Evolutionary conservation across 371 early-diverging fungal genomes (phyloP).

Genomic region (Saksenaea vasiformis): DNA sequence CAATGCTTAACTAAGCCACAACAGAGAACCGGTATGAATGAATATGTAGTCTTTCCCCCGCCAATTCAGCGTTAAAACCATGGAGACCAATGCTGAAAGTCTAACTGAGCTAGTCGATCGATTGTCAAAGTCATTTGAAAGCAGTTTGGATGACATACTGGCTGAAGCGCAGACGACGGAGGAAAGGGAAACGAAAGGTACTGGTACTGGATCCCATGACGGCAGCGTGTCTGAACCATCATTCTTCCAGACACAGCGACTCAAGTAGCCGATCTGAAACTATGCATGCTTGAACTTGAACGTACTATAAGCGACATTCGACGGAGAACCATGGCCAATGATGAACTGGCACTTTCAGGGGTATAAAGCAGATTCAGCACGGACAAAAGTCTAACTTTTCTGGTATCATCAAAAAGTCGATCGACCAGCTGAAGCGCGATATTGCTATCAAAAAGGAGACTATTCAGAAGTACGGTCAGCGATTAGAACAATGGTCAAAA

Average conservation of each 20-base stretch:
- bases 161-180: conserved; percentile 23
- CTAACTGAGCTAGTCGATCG: conserved; percentile 16
- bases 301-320: conserved; percentile 28
- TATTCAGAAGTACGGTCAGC: conserved; percentile 11
- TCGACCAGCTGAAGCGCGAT: conserved; percentile 20
- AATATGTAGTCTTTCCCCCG: background rate
- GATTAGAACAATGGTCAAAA: conserved; percentile 20
- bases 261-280: conserved; percentile 17
- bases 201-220: background rate
- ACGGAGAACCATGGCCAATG: conserved; percentile 24
- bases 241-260: conserved; percentile 9
- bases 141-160: conserved; percentile 33
- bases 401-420: conserved; percentile 12
- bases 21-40: background rate
- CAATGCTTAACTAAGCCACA: conserved; percentile 21
- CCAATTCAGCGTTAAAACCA: background rate
- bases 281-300: conserved; percentile 31
- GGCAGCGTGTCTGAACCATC: background rate
- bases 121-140: conserved; percentile 31
- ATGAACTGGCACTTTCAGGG: conserved; percentile 28
- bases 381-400: background rate
- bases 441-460: conserved; percentile 21
- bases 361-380: conserved; percentile 12
- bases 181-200: conserved; percentile 17
- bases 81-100: background rate